A percentile compares a stretch with the other conserved stretches of the same genome.
These are phyloP conservation scores for Chaetothyriales sp. DNA, from an alignment of 2,329 filamentous ascomycete genomes.

Conservation along the genomic window DNA sequence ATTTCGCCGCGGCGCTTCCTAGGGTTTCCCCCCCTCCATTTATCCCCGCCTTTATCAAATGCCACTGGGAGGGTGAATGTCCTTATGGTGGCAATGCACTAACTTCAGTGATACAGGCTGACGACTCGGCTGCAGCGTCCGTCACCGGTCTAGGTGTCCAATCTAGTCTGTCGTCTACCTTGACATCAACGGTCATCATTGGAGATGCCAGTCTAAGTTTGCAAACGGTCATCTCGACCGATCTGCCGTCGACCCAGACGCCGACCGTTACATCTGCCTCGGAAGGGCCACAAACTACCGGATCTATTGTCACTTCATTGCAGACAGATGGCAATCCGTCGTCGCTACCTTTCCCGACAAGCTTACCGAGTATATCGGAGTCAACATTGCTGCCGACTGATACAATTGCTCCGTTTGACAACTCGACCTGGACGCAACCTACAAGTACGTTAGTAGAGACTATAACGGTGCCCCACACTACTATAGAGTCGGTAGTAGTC, in stretches of 20 bases:
- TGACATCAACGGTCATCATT: constrained; percentile 10
- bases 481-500: constrained; percentile 12
- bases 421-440: constrained; percentile 8
- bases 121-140: neutral
- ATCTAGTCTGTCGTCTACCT: neutral
- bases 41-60: neutral
- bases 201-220: constrained; percentile 12
- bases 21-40: constrained; percentile 3
- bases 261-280: constrained; percentile 15
- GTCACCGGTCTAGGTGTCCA: neutral
- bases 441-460: constrained; percentile 14
- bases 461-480: constrained; percentile 16
- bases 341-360: constrained; percentile 17
- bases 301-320: constrained; percentile 15
- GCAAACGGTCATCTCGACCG: constrained; percentile 11
- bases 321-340: constrained; percentile 16
- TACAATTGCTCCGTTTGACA: constrained; percentile 12
- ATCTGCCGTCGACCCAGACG: constrained; percentile 8
- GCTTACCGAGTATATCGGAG: constrained; percentile 10
- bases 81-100: neutral
- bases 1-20: constrained; percentile 12
- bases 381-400: constrained; percentile 15
- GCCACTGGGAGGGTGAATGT: neutral
- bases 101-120: neutral
- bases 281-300: constrained; percentile 15